These are phyloP conservation scores for Hyaloscypha variabilis DNA, from an alignment of 495 filamentous ascomycete species.

Conservation along the genomic window DNA sequence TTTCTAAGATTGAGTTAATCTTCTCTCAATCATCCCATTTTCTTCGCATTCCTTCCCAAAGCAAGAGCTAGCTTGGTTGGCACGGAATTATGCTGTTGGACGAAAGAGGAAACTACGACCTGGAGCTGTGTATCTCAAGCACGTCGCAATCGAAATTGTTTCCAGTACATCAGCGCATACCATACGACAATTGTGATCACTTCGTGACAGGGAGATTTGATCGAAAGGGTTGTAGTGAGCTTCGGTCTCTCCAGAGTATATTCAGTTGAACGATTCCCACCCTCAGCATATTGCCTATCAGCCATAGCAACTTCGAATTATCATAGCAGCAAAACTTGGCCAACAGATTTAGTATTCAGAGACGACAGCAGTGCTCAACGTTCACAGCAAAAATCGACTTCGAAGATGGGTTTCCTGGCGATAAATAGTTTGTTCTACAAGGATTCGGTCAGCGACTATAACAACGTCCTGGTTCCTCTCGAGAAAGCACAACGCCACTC, in stretches of 20 bases:
- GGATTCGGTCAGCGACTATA: conserved; percentile 46
- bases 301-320: not conserved
- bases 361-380: not conserved
- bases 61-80: not conserved
- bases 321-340: not conserved
- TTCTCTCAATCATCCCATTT: not conserved
- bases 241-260: not conserved
- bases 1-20: not conserved
- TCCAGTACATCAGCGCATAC: not conserved
- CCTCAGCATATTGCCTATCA: not conserved
- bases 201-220: not conserved
- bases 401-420: conserved; percentile 12
- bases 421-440: conserved; percentile 10
- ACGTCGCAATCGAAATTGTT: not conserved
- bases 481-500: conserved; percentile 49
- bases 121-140: not conserved
- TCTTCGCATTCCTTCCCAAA: not conserved
- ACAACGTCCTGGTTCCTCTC: conserved; percentile 48
- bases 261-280: not conserved
- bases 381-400: not conserved
- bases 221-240: not conserved
- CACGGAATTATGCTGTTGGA: not conserved
- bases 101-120: not conserved
- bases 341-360: not conserved
- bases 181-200: not conserved